phyloP scores from a whole-genome alignment of 129 eudicot genomes.

The Helianthus tuberosus region DNA sequence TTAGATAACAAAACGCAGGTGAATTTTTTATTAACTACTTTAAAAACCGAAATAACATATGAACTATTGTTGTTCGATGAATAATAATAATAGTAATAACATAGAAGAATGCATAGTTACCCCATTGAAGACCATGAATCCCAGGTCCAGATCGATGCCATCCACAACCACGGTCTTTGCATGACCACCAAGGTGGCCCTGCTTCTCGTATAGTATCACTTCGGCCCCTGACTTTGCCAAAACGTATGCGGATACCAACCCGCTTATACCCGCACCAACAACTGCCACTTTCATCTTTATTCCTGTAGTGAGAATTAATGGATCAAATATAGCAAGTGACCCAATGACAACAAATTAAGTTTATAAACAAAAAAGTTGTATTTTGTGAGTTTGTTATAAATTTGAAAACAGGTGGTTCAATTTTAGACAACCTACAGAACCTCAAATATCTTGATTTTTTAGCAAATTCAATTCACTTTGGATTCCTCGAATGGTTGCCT shows the following conservation, averaged over 20 bases:
- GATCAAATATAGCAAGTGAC: neutral
- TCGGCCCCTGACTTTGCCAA: conserved; percentile 41
- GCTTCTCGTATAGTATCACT: conserved; percentile 47
- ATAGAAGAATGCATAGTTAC: conserved; percentile 2
- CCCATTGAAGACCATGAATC: conserved; percentile 45
- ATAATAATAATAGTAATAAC: neutral
- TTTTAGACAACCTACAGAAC: no score
- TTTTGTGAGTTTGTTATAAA: no score
- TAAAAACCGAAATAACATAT: no score
- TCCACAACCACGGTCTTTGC: conserved; percentile 36
- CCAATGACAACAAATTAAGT: no score
- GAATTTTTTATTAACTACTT: no score
- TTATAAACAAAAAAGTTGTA: no score
- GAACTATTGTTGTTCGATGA: no score
- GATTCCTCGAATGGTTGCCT: neutral
- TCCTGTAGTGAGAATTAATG: neutral
- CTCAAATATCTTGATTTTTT: no score
- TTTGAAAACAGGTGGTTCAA: no score
- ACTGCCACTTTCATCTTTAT: conserved; percentile 42
- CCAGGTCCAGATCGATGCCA: conserved; percentile 40
- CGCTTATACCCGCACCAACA: conserved; percentile 46
- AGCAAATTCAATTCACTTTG: neutral
- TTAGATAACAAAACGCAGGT: no score
- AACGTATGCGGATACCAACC: conserved; percentile 39
- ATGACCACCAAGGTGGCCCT: conserved; percentile 38